These are phyloP conservation scores for Leccinum rimulosum DNA, from an alignment of 768 basidiomycete species.

Conservation along the genomic window DNA sequence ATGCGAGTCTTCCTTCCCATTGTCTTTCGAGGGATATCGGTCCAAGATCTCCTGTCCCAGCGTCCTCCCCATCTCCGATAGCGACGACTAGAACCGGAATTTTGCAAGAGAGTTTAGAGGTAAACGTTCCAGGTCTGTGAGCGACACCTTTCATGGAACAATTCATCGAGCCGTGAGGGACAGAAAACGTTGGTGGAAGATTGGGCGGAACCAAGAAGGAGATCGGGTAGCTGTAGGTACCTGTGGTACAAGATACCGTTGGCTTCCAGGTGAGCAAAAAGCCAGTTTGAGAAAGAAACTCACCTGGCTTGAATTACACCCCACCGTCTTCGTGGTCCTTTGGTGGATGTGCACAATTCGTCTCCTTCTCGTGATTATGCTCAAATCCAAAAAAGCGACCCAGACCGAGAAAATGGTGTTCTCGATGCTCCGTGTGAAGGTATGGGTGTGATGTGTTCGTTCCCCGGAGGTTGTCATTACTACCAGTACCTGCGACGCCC, in stretches of 20 bases:
- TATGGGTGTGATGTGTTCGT: not conserved
- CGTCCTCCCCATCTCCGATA: conserved; percentile 77
- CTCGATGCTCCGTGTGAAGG: conserved; percentile 8
- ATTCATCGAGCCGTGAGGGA: conserved; percentile 69
- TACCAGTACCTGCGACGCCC: not conserved
- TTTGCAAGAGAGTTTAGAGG: conserved; percentile 64
- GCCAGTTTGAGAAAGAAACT: conserved; percentile 14
- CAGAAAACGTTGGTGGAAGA: conserved; percentile 76
- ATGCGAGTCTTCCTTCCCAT: conserved; percentile 89
- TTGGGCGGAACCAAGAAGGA: conserved; percentile 82
- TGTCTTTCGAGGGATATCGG: conserved; percentile 82
- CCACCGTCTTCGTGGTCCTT: conserved; percentile 54
- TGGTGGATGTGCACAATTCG: conserved; percentile 26
- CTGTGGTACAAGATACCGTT: conserved; percentile 36
- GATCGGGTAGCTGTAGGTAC: conserved; percentile 93
- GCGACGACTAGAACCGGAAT: conserved; percentile 76
- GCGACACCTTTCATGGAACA: conserved; percentile 84
- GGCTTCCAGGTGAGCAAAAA: not conserved
- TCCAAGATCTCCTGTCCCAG: conserved; percentile 50
- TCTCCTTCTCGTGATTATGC: conserved; percentile 13
- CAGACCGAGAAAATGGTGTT: conserved; percentile 30
- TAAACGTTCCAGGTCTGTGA: conserved; percentile 85
- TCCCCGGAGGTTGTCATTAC: not conserved
- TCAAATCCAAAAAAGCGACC: conserved; percentile 32
- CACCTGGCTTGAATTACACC: conserved; percentile 91